These are phyloP conservation scores for Boletellus sp. DNA, from an alignment of 1,284 basidiomycete genomes.

Conservation along the genomic window DNA sequence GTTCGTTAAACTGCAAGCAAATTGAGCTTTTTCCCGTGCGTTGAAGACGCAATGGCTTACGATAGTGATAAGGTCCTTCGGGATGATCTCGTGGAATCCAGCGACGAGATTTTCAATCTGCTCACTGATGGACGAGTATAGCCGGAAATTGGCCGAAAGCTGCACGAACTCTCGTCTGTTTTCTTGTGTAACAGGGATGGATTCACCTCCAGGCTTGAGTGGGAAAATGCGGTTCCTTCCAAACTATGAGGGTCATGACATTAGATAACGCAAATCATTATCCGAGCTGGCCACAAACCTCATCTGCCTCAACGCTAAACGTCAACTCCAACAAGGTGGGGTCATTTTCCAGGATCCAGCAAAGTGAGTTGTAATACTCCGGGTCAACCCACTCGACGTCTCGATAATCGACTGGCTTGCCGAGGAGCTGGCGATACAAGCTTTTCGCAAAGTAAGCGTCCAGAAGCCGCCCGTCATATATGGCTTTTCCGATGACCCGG, in stretches of 20 bases:
- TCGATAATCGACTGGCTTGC: constrained; percentile 87
- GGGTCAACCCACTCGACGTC: constrained; percentile 97
- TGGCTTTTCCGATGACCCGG: constrained; percentile 93
- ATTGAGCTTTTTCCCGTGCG: constrained; percentile 12
- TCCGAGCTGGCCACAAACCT: constrained; percentile 51
- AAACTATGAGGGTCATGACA: constrained; percentile 52
- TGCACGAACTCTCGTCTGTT: constrained; percentile 98
- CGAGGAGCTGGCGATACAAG: constrained; percentile 89
- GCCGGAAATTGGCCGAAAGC: constrained; percentile 84
- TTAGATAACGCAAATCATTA: neutral
- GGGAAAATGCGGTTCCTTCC: constrained; percentile 85
- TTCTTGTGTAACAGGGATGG: constrained; percentile 85
- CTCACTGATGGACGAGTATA: constrained; percentile 94
- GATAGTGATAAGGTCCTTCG: constrained; percentile 78
- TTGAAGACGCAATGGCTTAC: constrained; percentile 41
- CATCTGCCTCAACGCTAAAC: constrained; percentile 89
- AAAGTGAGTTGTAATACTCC: constrained; percentile 91
- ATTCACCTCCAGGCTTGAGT: constrained; percentile 80
- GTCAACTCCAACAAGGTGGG: constrained; percentile 82
- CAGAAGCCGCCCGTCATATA: constrained; percentile 91
- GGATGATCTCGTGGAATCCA: constrained; percentile 96
- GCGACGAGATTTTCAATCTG: constrained; percentile 89
- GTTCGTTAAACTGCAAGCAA: constrained; percentile 82
- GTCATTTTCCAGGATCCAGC: constrained; percentile 90
- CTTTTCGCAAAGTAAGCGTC: constrained; percentile 98